These are phyloP conservation scores for Penicillium occitanis DNA, from an alignment of 2,329 filamentous ascomycete species.

Conservation along the genomic window DNA sequence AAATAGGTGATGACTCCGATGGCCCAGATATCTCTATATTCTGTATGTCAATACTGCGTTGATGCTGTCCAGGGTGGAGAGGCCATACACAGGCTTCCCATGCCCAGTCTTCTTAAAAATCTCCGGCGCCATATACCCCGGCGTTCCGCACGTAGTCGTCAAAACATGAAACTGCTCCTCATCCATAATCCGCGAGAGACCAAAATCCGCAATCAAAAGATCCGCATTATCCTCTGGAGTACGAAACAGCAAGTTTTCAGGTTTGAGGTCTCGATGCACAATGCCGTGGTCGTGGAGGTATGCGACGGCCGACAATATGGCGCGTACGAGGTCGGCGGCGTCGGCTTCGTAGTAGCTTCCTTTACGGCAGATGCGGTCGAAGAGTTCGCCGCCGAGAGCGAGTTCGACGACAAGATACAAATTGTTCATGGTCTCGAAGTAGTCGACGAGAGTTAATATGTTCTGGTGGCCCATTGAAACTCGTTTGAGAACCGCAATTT, in stretches of 20 bases:
- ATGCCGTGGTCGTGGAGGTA: constrained; percentile 99
- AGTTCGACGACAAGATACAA: constrained; percentile 97
- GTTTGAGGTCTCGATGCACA: constrained; percentile 95
- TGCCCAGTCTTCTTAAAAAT: constrained; percentile 99
- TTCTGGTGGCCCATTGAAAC: constrained; percentile 99
- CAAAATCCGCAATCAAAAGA: constrained; percentile 94
- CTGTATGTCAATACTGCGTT: constrained; percentile 2
- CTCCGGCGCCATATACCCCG: constrained; percentile 98
- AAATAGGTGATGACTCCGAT: constrained; percentile 99
- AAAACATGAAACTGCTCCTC: constrained; percentile 97
- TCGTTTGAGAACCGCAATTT: constrained; percentile 94
- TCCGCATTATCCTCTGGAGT: constrained; percentile 98
- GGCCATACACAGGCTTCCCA: constrained; percentile 80
- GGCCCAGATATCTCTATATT: constrained; percentile 80
- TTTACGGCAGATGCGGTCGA: constrained; percentile 97
- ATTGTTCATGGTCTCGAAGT: constrained; percentile 99
- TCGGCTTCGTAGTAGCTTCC: constrained; percentile 98
- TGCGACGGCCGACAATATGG: constrained; percentile 93
- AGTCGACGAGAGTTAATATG: constrained; percentile 95
- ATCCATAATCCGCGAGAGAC: constrained; percentile 95
- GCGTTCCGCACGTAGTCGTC: constrained; percentile 95
- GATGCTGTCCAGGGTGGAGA: not conserved
- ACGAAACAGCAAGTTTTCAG: constrained; percentile 93
- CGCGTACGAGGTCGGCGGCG: constrained; percentile 89
- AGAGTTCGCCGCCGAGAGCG: constrained; percentile 91